These are phyloP conservation scores for Termitomyces sp. DNA, from an alignment of 768 basidiomycete genomes.

Conservation along the genomic window DNA sequence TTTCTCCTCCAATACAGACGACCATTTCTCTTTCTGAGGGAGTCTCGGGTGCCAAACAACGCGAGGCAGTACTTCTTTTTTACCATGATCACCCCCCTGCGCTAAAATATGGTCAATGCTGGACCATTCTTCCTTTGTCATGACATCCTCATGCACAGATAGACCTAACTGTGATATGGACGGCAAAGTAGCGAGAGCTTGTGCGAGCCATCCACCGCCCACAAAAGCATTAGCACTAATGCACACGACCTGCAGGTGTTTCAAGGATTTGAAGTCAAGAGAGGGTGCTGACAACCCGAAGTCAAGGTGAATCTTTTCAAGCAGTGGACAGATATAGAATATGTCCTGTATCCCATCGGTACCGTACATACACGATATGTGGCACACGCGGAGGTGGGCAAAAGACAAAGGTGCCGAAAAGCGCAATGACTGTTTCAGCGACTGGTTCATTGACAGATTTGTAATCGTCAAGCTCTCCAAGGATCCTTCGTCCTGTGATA, in stretches of 20 bases:
- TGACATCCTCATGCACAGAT: neutral
- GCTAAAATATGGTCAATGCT: neutral
- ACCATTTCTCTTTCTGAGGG: too few species aligned
- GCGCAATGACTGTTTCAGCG: too few species aligned
- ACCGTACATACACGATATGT: neutral
- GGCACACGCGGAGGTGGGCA: neutral
- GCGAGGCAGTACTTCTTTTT: neutral
- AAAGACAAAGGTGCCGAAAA: neutral
- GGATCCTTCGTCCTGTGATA: neutral
- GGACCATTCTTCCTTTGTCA: neutral
- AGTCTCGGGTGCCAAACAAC: neutral
- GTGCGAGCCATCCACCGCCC: neutral
- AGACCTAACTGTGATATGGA: neutral
- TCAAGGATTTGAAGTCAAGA: neutral
- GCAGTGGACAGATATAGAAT: neutral
- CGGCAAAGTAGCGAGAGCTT: neutral
- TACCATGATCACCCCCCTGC: neutral
- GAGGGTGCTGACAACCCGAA: neutral
- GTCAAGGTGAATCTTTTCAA: neutral
- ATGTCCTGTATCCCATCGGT: neutral
- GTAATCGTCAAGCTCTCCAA: neutral
- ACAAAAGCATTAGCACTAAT: neutral
- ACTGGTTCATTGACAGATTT: neutral
- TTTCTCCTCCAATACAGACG: neutral
- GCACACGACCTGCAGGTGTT: neutral